Evolutionary conservation across 768 basidiomycete genomes (phyloP).

Genomic region (Hypholoma sublateritium): DNA sequence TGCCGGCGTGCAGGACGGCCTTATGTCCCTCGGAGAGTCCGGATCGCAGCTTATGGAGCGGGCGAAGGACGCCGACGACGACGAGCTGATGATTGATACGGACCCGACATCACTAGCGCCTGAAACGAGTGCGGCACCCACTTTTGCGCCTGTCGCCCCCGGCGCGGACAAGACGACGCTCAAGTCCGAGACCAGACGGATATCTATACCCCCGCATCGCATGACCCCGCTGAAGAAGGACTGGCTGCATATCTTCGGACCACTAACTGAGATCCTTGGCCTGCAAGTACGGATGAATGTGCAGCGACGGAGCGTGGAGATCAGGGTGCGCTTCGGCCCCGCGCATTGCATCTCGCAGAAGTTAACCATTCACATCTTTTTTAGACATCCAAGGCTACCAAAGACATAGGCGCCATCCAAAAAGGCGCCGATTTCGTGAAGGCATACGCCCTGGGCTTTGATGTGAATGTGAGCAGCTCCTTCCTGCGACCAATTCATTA

Average conservation of each 20-base stretch:
- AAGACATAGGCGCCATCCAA: slow-evolving; percentile 89
- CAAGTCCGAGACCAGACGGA: slow-evolving; percentile 84
- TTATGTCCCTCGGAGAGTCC: slow-evolving; percentile 10
- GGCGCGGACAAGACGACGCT: slow-evolving; percentile 53
- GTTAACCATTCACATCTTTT: background rate
- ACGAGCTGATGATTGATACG: slow-evolving; percentile 37
- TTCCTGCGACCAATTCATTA: background rate
- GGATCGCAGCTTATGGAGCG: slow-evolving; percentile 1
- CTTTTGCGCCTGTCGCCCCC: slow-evolving; percentile 69
- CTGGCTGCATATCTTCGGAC: slow-evolving; percentile 94
- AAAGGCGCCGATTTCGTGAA: slow-evolving; percentile 98
- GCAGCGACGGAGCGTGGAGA: slow-evolving; percentile 84
- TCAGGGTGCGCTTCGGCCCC: slow-evolving; percentile 62
- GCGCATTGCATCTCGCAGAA: background rate
- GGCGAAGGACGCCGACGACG: slow-evolving; percentile 21
- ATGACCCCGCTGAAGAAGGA: slow-evolving; percentile 98
- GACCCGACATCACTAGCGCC: slow-evolving; percentile 52
- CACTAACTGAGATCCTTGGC: slow-evolving; percentile 91
- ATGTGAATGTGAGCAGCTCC: slow-evolving; percentile 70
- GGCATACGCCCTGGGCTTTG: slow-evolving; percentile 92
- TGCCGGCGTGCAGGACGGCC: slow-evolving; percentile 11
- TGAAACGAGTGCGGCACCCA: slow-evolving; percentile 52
- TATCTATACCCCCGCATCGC: slow-evolving; percentile 93
- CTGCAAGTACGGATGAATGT: slow-evolving; percentile 98
- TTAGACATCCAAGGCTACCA: slow-evolving; percentile 93